Base-by-base conservation (phyloP, 2,329 filamentous ascomycete species). In the Sphaceloma murrayae region DNA sequence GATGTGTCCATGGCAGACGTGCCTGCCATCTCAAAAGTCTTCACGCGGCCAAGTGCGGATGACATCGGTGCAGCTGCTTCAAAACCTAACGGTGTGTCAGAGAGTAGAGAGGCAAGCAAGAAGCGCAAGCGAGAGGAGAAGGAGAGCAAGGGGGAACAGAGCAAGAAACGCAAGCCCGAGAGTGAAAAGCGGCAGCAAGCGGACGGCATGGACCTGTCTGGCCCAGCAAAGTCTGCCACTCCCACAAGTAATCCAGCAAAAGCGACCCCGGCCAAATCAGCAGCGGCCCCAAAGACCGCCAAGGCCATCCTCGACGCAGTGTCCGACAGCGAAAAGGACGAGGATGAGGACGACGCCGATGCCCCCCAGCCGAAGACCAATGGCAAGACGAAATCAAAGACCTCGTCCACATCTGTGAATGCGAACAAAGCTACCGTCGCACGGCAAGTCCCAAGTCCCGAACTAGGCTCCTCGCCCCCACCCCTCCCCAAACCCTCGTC, bases 1-100 rank as follows among this genome's bases (percentile, higher is more conserved):
- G 30, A 43, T 22, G 14, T 47, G 51, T 9, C 54, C 56, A 46
- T 59, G 59, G 24, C 54, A 53, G 19, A 51, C 49, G 32, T 46
- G 52, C 8, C 46, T 55, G 5, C 42, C 2, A 10, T 27, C 10
- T 5, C 34, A 11, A 19, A 40, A n/a, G 46, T 48, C 17, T 55
- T 56, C 27, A 50, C 53, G 13, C 54, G 30, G 19, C 42, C 42
- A n/a, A n/a, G n/a, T 13, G 21, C 11, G 8, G n/a, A 13, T 26
- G 29, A 27, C 17, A 9, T 29, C 11, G 17, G 24, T 8, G 10
- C 31, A 8, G 7, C 31, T 9, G 11, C 6, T 8, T 30, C 24
- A n/a, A n/a, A 19, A 14, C 4, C 18, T 4, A 24, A 32, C 5
- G 19, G 19, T 11, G 17, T 21, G 10, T 3, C 14, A 11, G 16